Evolutionary conservation across 208 protist species (phyloP), one percentile per base, ranked within the genome.

Genomic region (Acanthamoeba culbertsoni): DNA sequence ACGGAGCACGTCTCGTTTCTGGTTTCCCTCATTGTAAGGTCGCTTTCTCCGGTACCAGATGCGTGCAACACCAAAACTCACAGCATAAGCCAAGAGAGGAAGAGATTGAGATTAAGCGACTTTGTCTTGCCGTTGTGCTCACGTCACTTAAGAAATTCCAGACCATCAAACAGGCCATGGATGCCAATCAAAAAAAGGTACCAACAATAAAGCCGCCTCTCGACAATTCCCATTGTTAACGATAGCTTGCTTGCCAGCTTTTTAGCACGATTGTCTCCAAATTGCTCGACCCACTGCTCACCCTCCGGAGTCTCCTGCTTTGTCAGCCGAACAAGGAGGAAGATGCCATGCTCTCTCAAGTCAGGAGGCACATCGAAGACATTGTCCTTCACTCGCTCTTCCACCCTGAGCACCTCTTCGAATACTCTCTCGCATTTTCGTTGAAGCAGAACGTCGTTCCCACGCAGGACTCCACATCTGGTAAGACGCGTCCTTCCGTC

Each of bases 371-470:
- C 37, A 68, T 90, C 23, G 82, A 90, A 43, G 82, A 90, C 33
- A 90, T 90, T 35, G 53, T 90, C 28, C 33, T 90, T 6, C 82
- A 62, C 20, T 90, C 82, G 23, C 82, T 90, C 3, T 90, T 90
- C 51, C 53, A 90, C 10, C 82, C 82, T 4, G 82, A 68, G 3
- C 82, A 90, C 51, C 18, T 90, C 14, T 90, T 90, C 57, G 82
- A 90, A 26, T 90, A 90, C 42, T 90, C 82, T 16, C 57, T 90
- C n/a, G 82, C 82, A 1, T 90, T 90, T 31, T 90, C 82, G 33
- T 43, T 90, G 37, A 62, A 68, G 53, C 82, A 90, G 37, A 53
- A 82, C n/a, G 42, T 82, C 6, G 71, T 35, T 10, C 16, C 71
- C 51, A 59, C n/a, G n/a, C n/a, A 45, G 33, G 2, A 28, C 59